Base-by-base conservation (phyloP, 768 basidiomycete species). In the Suillus luteus region DNA sequence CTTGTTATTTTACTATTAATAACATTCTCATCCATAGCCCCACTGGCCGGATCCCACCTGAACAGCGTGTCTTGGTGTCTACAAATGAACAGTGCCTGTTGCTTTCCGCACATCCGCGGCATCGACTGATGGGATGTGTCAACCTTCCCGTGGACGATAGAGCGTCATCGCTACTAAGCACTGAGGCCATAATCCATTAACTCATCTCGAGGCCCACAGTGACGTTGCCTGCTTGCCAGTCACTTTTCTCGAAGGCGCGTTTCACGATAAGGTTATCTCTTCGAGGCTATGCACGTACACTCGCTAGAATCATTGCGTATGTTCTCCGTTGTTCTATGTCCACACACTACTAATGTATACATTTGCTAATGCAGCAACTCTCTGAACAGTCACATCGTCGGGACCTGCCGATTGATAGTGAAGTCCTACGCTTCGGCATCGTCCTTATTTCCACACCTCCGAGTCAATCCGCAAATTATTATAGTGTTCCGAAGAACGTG, bases 71-170 rank as follows among this genome's bases (percentile, higher is more conserved):
- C 17, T 27, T 41, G 40, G 40, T 58, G 40, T 55, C 57, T 58
- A 58, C 57, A 58, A 58, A 58, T 58, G 57, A 58, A 58, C 27
- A 40, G 57, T 57, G 55, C 57, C 57, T 58, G 40, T 58, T 27
- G 55, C 14, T 54, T 64, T 66, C 66, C 67, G 66, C 68, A 75
- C 73, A 74, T 76, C 75, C 75, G 75, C 68, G 71, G 69, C 68
- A 37, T 44, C 48, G 12, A 62, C 62, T 64, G 62, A 71, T 69
- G 48, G 55, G 64, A 72, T 70, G 62, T 67, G 69, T 61, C 62
- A 62, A 24, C 58, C 60, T 73, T 72, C 72, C 68, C 74, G 73
- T 72, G 70, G 24, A 27, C 59, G 64, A 65, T 62, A 66, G 66
- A 63, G 10, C 55, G 62, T 22, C 31, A 66, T 22, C 33, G 43